Evolutionary conservation across 169 alveolate genomes (phyloP).

Genomic region (Perkinsus marinus): DNA sequence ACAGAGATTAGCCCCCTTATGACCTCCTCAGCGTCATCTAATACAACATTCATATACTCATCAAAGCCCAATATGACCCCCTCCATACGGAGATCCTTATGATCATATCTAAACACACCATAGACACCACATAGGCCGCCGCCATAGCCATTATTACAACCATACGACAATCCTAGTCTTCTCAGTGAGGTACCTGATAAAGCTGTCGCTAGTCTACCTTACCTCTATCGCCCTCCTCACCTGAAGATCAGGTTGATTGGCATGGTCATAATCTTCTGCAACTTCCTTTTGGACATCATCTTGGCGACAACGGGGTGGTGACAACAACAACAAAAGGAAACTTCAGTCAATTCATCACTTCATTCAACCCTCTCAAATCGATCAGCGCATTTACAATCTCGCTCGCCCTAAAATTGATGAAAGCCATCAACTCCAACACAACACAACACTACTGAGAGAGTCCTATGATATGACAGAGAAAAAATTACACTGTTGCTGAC

Average conservation of each 20-base stretch:
- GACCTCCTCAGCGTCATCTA: slow-evolving; percentile 79
- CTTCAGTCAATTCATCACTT: not conserved
- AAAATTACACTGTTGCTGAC: too few relatives aligned
- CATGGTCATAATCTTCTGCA: slow-evolving; percentile 74
- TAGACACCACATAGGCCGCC: not conserved
- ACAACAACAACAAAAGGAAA: not conserved
- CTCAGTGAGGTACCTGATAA: slow-evolving; percentile 67
- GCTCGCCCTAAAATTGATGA: not conserved
- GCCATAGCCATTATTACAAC: slow-evolving; percentile 60
- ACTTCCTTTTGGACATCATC: slow-evolving; percentile 35
- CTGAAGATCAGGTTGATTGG: slow-evolving; percentile 52
- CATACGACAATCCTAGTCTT: slow-evolving; percentile 81
- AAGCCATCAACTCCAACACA: not conserved
- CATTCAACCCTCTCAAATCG: too few relatives aligned
- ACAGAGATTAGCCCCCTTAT: not conserved
- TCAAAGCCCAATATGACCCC: slow-evolving; percentile 73
- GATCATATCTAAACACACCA: not conserved
- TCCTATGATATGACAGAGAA: too few relatives aligned
- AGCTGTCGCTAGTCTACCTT: not conserved
- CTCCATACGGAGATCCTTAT: not conserved
- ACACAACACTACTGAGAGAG: too few relatives aligned
- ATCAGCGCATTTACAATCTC: not conserved
- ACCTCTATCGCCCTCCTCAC: not conserved
- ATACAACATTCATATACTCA: slow-evolving; percentile 88
- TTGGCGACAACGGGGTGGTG: too few relatives aligned